Base-by-base conservation (phyloP, 768 basidiomycete genomes). In the Cantharellus anzutake region DNA sequence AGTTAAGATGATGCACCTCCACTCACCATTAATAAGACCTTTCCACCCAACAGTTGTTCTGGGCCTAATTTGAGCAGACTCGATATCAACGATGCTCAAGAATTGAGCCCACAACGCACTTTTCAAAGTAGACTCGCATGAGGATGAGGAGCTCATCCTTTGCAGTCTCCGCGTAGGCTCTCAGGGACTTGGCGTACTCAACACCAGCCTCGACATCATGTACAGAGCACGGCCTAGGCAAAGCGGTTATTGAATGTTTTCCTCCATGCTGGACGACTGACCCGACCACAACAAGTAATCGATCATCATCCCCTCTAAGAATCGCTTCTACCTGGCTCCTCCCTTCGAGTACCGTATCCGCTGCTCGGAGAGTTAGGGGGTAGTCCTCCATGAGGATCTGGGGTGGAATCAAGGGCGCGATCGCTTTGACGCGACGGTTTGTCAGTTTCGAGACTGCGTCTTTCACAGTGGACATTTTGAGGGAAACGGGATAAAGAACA, bases 41-140 rank as follows among this genome's bases (percentile, higher is more conserved):
- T 99, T 99, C 94, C 94, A 99, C 37, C 96, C 96, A 55, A 98
- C 85, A 0, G 94, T 97, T 4, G 94, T 98, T 39, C 94, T 63
- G 0, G 73, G 74, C 66, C 71, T 68, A 37, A 14, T 67, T 58
- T 62, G 44, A 48, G 57, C 35, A 39, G 51, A 29, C 40, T 11
- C 41, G 44, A 39, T 20, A 38, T 7, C 52, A 55, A 11, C 38
- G 1, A 42, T n/a, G 50, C 4, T 63, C 39, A 3, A 4, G 29
- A 20, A 2, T 40, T 5, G 39, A 40, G 58, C 16, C 2, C n/a
- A 56, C 11, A 38, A 58, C 59, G 51, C 29, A 66, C 73, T 98
- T 98, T 67, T 98, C 94, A 68, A 98, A 99, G 75, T 99, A 98
- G 65, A 97, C 91, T 37, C 92, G 84, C 94, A 98, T 98, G 65